Conservation (phyloP, 345 rosid species). For the Salix exigua region DNA sequence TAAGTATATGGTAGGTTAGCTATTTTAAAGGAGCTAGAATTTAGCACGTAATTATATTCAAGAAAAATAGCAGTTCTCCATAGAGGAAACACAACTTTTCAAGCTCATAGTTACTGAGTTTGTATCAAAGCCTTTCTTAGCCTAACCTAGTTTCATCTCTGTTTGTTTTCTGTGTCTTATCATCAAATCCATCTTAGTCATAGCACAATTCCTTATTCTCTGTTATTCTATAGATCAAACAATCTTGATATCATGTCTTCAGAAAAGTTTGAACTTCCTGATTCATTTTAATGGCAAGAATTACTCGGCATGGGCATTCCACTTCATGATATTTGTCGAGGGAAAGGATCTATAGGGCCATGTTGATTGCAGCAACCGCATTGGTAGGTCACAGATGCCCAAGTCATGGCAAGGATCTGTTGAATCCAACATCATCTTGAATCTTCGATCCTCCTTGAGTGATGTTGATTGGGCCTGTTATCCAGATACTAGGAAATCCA, state of each 20-base stretch:
- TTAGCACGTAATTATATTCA: no score
- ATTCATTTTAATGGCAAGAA: constrained; percentile 2
- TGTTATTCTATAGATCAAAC: background rate
- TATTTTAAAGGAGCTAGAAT: no score
- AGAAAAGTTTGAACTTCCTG: background rate
- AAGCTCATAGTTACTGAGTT: background rate
- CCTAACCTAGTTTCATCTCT: no score
- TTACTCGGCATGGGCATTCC: background rate
- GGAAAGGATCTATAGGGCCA: background rate
- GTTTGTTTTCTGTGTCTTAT: background rate
- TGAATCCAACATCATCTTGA: no score
- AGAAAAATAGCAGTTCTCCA: no score
- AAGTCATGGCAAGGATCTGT: no score
- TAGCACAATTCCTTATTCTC: background rate
- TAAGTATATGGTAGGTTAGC: no score
- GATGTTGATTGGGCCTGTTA: background rate
- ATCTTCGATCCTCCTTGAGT: background rate
- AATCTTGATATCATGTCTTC: background rate
- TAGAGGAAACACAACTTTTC: no score
- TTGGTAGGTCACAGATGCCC: no score
- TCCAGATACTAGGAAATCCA: background rate
- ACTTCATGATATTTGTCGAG: constrained; percentile 2
- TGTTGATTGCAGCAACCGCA: no score
- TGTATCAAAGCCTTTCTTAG: background rate
- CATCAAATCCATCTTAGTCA: background rate